These are phyloP conservation scores for Blepharisma stoltei DNA, from an alignment of 73 alveolate species.

Conservation along the genomic window DNA sequence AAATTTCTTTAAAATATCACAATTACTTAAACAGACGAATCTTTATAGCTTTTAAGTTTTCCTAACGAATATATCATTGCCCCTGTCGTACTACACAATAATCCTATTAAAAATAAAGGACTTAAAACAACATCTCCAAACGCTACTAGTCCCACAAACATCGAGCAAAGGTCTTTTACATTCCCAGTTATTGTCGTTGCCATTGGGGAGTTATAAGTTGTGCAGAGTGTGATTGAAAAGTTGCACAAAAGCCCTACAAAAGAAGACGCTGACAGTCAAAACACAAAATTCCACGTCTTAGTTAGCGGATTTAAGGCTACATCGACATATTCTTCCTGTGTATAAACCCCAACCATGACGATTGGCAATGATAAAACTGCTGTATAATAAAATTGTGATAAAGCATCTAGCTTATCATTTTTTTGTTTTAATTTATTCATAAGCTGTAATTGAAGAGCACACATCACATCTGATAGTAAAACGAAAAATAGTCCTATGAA, in stretches of 20 bases:
- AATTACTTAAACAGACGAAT: no score
- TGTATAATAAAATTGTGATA: neutral
- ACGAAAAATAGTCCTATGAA: neutral
- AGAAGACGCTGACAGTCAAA: neutral
- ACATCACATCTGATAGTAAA: neutral
- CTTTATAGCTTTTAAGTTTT: neutral
- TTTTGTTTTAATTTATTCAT: no score
- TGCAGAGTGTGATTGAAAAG: neutral
- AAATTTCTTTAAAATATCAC: no score
- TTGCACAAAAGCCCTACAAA: slow-evolving; percentile 18
- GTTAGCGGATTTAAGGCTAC: neutral
- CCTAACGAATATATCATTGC: slow-evolving; percentile 25
- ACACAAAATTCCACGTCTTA: slow-evolving; percentile 1
- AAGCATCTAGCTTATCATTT: neutral
- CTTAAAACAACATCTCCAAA: neutral
- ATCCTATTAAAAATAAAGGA: neutral
- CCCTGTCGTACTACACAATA: neutral
- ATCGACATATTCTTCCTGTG: neutral
- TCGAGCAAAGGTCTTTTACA: neutral
- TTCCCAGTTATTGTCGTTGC: slow-evolving; percentile 18
- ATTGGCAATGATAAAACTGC: neutral
- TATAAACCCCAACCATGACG: neutral
- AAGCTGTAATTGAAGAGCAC: neutral
- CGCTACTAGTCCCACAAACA: neutral
- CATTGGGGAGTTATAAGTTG: slow-evolving; percentile 24